Evolutionary conservation across 768 basidiomycete genomes (phyloP).

Genomic region (Chlorophyllum brunneum): DNA sequence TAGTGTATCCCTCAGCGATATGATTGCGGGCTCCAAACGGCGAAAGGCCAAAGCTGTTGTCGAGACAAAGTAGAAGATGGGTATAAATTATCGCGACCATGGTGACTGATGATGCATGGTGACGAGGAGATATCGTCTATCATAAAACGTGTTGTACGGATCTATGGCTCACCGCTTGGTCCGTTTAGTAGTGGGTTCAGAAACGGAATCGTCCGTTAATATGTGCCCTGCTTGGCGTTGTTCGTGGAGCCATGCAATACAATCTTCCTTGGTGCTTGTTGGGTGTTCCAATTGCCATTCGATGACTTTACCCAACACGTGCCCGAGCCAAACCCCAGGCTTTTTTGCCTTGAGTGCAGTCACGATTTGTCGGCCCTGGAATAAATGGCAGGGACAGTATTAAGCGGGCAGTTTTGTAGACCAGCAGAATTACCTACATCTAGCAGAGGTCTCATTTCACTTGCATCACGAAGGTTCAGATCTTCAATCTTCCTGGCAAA

Average conservation of each 20-base stretch:
- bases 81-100: background rate
- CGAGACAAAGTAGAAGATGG: background rate
- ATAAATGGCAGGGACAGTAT: too few species aligned
- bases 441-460: conserved; percentile 71
- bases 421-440: conserved; percentile 51
- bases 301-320: conserved; percentile 60
- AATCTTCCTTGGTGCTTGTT: conserved; percentile 57
- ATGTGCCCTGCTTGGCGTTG: conserved; percentile 43
- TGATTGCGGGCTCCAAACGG: conserved; percentile 72
- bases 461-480: conserved; percentile 52
- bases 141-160: background rate
- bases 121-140: too few species aligned
- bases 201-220: conserved; percentile 18
- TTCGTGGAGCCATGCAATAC: conserved; percentile 63
- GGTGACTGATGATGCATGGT: background rate
- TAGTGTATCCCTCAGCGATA: conserved; percentile 48
- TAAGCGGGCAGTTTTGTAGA: background rate
- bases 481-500: conserved; percentile 60
- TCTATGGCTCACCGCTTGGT: conserved; percentile 22
- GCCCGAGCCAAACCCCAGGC: conserved; percentile 69
- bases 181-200: conserved; percentile 35
- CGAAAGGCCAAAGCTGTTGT: conserved; percentile 34
- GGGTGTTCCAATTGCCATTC: conserved; percentile 89
- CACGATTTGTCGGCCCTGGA: conserved; percentile 70
- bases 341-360: conserved; percentile 45